Evolutionary conservation across 768 basidiomycete species (phyloP), one percentile per base, ranked within the genome.

Genomic region (Auricularia heimuer): DNA sequence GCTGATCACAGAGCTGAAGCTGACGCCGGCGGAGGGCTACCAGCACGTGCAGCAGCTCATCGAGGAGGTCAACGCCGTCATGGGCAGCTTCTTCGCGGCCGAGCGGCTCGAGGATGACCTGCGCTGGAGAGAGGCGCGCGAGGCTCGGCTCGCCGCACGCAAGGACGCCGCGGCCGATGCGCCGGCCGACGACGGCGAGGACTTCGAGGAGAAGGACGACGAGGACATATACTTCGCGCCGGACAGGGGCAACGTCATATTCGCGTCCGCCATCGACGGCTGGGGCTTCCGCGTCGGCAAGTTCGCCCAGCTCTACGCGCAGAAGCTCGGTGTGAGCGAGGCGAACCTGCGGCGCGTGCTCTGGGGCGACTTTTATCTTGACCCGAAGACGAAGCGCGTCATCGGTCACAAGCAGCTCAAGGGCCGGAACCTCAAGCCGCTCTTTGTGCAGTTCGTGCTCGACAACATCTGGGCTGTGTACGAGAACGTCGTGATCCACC

Each of bases 401-500:
- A 87, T 98, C 72, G 91, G 88, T 70, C 80, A 94, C 75, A 95
- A 94, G 76, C 90, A 95, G 75, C 82, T 98, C 66, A 85, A 83
- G 62, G 96, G 94, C 18, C 84, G 94, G 54, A 81, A 84, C 61
- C 76, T 98, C 73, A 98, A 98, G 77, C 92, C 95, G 11, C 81
- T 98, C 33, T 98, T 98, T 71, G 97, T 98, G 12, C 95, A 98
- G 76, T 96, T 98, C 69, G 89, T 99, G 12, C 76, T 99, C 68
- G 97, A 98, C 63, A 98, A 98, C 73, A 82, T 99, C 33, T 99
- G 96, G 95, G 89, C 92, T 16, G 90, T 97, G 11, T 99, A 98
- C 73, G 93, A 97, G 70, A 92, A 90, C 16, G 87, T 94, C 14
- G 76, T 91, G 47, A 75, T 91, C 14, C 92, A 95, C 69, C 91